Percentiles rank a stretch among this genome's conserved stretches.
Conservation (phyloP, 768 basidiomycete genomes). For the Lanmaoa rubissima region DNA sequence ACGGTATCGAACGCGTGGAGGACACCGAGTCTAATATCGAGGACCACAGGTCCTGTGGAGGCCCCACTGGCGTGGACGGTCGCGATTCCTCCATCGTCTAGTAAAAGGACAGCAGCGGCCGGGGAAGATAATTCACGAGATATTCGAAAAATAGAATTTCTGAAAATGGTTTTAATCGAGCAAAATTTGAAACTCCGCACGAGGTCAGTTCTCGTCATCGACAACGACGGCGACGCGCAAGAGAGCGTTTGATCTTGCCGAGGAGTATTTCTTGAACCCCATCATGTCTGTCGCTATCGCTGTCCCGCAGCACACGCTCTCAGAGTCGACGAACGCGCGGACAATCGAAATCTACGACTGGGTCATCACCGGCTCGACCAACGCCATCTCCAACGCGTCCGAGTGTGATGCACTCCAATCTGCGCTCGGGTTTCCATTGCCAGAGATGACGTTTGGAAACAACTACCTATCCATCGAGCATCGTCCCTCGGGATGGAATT, state of each 20-base stretch:
- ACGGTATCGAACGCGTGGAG: constrained; percentile 73
- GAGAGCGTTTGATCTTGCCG: not conserved
- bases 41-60: constrained; percentile 86
- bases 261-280: constrained; percentile 14
- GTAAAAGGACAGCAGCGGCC: not conserved
- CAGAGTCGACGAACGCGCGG: constrained; percentile 68
- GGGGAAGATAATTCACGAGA: not conserved
- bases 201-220: constrained; percentile 2
- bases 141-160: not conserved
- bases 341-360: constrained; percentile 67
- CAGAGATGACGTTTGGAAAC: constrained; percentile 96
- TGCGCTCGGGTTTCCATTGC: constrained; percentile 71
- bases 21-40: constrained; percentile 90
- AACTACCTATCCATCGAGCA: constrained; percentile 75
- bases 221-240: constrained; percentile 4
- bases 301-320: constrained; percentile 61
- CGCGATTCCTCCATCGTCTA: constrained; percentile 44
- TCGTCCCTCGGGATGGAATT: constrained; percentile 56
- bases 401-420: constrained; percentile 72
- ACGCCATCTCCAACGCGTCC: constrained; percentile 75
- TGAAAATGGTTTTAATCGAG: not conserved
- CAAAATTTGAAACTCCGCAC: constrained; percentile 27
- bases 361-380: constrained; percentile 67
- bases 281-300: constrained; percentile 43
- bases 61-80: constrained; percentile 67